Percentiles rank a stretch among this genome's conserved stretches.
Evolutionary conservation across 192 early-diverging fungal species (phyloP).

Genomic region (Borealophlyctis nickersoniae): DNA sequence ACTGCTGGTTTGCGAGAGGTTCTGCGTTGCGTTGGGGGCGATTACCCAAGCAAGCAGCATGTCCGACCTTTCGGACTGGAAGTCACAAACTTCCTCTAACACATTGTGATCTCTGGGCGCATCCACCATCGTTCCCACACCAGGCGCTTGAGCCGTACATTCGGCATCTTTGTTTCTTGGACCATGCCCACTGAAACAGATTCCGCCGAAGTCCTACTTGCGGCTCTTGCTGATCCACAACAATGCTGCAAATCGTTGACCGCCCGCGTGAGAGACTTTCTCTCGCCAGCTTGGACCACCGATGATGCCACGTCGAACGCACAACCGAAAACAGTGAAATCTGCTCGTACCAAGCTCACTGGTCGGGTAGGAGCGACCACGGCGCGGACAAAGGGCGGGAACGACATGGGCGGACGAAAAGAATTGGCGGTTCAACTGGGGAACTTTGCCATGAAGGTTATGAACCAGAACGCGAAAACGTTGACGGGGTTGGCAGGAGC

Average conservation of each 20-base stretch:
- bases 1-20: too few species aligned
- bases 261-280: constrained; percentile 8
- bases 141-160: too few species aligned
- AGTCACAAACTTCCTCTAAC: too few species aligned
- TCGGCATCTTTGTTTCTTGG: too few species aligned
- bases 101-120: too few species aligned
- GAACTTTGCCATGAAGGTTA: constrained; percentile 9
- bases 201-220: constrained; percentile 8
- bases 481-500: neutral
- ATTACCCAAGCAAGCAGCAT: too few species aligned
- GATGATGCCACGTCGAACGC: neutral
- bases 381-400: neutral
- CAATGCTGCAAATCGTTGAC: neutral
- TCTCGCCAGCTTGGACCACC: neutral
- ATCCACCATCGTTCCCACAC: too few species aligned
- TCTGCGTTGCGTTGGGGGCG: too few species aligned
- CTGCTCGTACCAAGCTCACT: neutral
- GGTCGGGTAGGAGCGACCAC: neutral
- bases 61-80: too few species aligned
- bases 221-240: neutral
- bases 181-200: too few species aligned
- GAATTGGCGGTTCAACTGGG: neutral
- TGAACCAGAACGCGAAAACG: constrained; percentile 4
- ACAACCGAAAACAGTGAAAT: neutral
- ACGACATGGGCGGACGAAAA: neutral